phyloP scores from a whole-genome alignment of 345 rosid genomes.

The Pistacia atlantica region DNA sequence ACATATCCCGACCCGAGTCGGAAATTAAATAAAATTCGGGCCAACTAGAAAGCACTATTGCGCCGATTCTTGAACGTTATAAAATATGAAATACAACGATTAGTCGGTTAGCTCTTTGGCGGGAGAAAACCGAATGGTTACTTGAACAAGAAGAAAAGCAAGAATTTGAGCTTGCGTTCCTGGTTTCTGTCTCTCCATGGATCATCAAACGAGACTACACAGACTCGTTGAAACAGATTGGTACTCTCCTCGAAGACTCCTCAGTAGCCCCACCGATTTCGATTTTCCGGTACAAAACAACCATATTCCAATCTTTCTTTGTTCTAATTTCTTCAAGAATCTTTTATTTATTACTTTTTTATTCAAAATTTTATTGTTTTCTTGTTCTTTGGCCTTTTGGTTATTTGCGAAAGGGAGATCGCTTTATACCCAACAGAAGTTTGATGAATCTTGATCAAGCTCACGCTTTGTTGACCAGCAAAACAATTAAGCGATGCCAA shows the following conservation, averaged over 20 bases:
- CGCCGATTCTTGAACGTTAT: neutral
- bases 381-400: constrained; percentile 15
- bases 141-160: neutral
- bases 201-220: constrained; percentile 16
- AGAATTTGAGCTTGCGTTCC: neutral
- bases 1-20: neutral
- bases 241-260: constrained; percentile 53
- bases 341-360: neutral
- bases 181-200: constrained; percentile 27
- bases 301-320: neutral
- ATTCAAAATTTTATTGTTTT: neutral
- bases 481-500: constrained; percentile 8
- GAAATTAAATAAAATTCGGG: too few relatives aligned
- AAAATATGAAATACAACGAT: neutral
- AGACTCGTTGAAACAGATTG: constrained; percentile 37
- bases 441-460: constrained; percentile 68
- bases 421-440: constrained; percentile 53
- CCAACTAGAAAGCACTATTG: too few relatives aligned
- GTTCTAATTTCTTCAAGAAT: neutral
- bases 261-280: constrained; percentile 30
- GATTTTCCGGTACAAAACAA: constrained; percentile 35
- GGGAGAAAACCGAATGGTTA: constrained; percentile 10
- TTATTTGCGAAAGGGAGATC: constrained; percentile 39
- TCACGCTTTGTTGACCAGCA: constrained; percentile 44
- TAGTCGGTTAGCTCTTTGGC: constrained; percentile 34